Conservation (phyloP, 2,329 filamentous ascomycete genomes). For the Thielaviopsis musarum region DNA sequence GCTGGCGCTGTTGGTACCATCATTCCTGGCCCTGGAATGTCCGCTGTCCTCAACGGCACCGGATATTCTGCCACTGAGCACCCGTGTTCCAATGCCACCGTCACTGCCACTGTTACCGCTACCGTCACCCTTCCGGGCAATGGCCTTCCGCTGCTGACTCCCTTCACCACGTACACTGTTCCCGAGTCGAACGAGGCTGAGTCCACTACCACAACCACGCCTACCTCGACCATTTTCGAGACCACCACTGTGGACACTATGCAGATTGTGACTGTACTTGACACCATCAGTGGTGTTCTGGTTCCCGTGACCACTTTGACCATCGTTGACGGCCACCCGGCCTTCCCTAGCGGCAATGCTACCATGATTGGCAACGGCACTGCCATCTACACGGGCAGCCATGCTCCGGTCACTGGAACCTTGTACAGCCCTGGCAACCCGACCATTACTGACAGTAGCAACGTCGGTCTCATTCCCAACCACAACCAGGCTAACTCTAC, state of each 20-base stretch:
- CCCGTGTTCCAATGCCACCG: neutral
- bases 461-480: neutral
- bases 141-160: neutral
- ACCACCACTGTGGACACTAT: slow-evolving; percentile 6
- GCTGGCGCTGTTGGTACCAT: slow-evolving; percentile 5
- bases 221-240: slow-evolving; percentile 3
- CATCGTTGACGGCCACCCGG: slow-evolving; percentile 6
- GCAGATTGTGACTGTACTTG: slow-evolving; percentile 6
- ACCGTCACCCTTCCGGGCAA: slow-evolving; percentile 4
- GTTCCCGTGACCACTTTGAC: slow-evolving; percentile 9
- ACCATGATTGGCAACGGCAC: slow-evolving; percentile 3
- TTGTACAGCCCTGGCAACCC: neutral
- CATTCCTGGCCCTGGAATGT: neutral
- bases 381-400: neutral
- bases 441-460: neutral
- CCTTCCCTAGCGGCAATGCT: slow-evolving; percentile 7
- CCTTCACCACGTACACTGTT: slow-evolving; percentile 6
- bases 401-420: neutral
- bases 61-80: neutral
- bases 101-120: slow-evolving; percentile 11
- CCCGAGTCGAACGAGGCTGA: neutral
- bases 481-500: neutral
- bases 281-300: slow-evolving; percentile 5
- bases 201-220: slow-evolving; percentile 8
- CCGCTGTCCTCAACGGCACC: neutral